Base-by-base conservation (phyloP, 2,329 filamentous ascomycete species). In the Colletotrichum karsti region DNA sequence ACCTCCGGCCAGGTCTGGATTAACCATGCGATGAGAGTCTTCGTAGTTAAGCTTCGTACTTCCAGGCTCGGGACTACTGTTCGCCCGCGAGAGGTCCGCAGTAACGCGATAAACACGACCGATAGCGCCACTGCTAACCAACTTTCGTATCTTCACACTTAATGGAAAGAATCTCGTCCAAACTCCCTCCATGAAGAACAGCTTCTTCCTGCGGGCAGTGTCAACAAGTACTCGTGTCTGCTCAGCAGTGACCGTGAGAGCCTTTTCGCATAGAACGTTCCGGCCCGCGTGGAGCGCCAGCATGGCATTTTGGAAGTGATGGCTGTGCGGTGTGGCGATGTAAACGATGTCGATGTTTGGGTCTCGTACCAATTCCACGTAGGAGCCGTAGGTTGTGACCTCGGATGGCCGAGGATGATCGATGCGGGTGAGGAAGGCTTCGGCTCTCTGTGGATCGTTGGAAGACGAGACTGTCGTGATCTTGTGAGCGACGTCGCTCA, bases 131-230 rank as follows among this genome's bases (percentile, higher is more conserved):
- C 81, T 80, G 64, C 80, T 73, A 41, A 90, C 83, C 62, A 94
- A 80, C 74, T 94, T 88, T 44, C 92, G 84, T 30, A 94, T 83
- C 76, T 92, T 89, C 77, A 93, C 87, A 74, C 92, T 95, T 8
- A 97, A 82, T 2, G 94, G 94, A 82, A 97, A 96, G 81, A 92
- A 96, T 61, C 94, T 86, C 33, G 93, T 97, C 94, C 94, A 97
- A 10, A 97, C 93, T 44, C 93, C 93, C 80, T 95, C 93, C 92
- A 95, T 94, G 69, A 95, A 81, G 84, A 92, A 92, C 70, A 93
- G 76, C 67, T 88, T 87, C 85, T 93, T 95, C 74, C 88, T 85
- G 76, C 83, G 87, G 4, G 94, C 94, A 66, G 88, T 90, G 68
- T 91, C 88, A 53, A 91, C 88, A n/a, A 97, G 84, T 76, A 90